Percentiles rank a stretch among this genome's conserved stretches.
Conservation (phyloP, 1,284 basidiomycete genomes). For the Trametes pubescens region DNA sequence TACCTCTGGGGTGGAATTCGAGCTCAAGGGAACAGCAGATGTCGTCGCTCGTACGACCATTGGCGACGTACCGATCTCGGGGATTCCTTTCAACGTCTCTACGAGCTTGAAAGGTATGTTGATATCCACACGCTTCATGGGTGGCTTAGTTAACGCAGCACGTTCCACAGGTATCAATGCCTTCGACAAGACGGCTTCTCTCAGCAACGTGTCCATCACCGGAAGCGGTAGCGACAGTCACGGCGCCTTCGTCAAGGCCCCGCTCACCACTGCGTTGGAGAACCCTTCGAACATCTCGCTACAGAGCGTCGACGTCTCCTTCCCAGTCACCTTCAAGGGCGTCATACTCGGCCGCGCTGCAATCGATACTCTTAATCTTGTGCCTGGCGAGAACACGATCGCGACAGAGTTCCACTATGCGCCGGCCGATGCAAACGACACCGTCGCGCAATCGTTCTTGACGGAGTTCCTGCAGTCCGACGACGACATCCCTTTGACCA, state of each 20-base stretch:
- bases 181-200: constrained; percentile 57
- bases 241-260: constrained; percentile 61
- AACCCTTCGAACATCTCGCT: constrained; percentile 79
- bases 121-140: background rate
- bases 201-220: constrained; percentile 63
- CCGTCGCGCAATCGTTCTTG: constrained; percentile 58
- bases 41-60: constrained; percentile 72
- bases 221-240: constrained; percentile 69
- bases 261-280: constrained; percentile 60
- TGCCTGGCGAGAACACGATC: constrained; percentile 65
- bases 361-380: constrained; percentile 67
- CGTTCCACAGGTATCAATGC: constrained; percentile 47
- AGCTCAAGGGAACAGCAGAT: constrained; percentile 64
- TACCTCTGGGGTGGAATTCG: constrained; percentile 53
- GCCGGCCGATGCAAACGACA: constrained; percentile 71
- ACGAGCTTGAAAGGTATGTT: constrained; percentile 58
- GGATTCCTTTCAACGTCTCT: constrained; percentile 69
- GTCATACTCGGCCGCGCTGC: constrained; percentile 63
- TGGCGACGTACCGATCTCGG: constrained; percentile 71
- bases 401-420: constrained; percentile 73
- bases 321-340: constrained; percentile 68
- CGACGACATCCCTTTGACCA: constrained; percentile 56
- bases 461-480: constrained; percentile 61
- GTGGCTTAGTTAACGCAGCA: background rate
- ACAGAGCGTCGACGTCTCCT: constrained; percentile 62